Base-by-base conservation (phyloP, 306 rosid genomes). In the Abrus precatorius region DNA sequence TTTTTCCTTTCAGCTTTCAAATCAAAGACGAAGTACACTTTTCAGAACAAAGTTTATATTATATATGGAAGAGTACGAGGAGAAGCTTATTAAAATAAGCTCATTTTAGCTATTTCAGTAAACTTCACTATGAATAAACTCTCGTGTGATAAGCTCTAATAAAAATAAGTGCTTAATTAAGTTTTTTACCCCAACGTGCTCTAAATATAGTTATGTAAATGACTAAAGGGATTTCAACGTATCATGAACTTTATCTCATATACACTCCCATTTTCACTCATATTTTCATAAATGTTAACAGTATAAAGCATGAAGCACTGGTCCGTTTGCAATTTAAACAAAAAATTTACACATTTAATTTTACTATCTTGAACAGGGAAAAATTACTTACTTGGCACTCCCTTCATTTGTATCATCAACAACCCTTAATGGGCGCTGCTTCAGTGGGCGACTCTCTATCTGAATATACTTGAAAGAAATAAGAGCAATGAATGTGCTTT, bases 381-480 rank as follows among this genome's bases (percentile, higher is more conserved):
- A 27, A 64, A 53, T 64, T 53, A 89, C 96, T 90, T 85, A 94
- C 98, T 77, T 91, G 83, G 94, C 91, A 76, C 86, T 91, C 72
- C 93, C 94, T 80, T 90, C 87, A 78, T 94, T 91, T 38, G 93
- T 85, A 85, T 91, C 96, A 67, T 92, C 92, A 9, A 91, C 97
- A 54, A 92, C 88, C 85, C 94, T 86, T 43, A 94, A 10, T 0
- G 97, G 92, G 41, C 89, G 88, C 55, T 89, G 96, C 77, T 78
- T 91, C 68, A 82, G 90, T 0, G 98, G 98, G 13, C 97, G 94
- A 75, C 92, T 88, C 85, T 94, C 98, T 9, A 94, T 94, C 98
- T 94, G 88, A 83, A 90, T 77, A 67, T 63, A 78, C 44, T 78
- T 65, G 83, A 71, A 64, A 85, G 50, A 63, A 55, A 52, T 5